phyloP scores from a whole-genome alignment of 306 rosid species.

The Calophaca sinica region DNA sequence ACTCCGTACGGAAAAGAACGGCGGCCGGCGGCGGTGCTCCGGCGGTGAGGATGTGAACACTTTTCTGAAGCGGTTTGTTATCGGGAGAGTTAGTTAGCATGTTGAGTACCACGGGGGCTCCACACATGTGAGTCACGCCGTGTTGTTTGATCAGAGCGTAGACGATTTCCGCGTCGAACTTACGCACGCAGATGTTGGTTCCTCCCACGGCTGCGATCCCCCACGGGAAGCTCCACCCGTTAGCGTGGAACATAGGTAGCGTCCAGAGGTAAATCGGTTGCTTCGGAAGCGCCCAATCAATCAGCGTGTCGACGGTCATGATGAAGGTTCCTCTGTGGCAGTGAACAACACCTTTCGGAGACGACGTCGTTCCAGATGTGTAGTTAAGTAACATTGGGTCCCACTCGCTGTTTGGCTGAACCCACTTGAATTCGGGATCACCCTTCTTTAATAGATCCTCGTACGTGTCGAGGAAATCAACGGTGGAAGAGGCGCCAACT shows the following conservation, averaged over 20 bases:
- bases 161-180: slow-evolving; percentile 51
- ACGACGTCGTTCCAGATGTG: slow-evolving; percentile 77
- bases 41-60: slow-evolving; percentile 66
- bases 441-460: slow-evolving; percentile 56
- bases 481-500: not conserved
- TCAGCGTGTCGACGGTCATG: slow-evolving; percentile 44
- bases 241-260: slow-evolving; percentile 73
- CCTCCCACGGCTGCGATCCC: slow-evolving; percentile 78
- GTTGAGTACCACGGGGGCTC: slow-evolving; percentile 76
- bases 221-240: slow-evolving; percentile 78
- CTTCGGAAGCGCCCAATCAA: slow-evolving; percentile 64
- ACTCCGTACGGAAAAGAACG: slow-evolving; percentile 59
- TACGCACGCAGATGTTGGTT: slow-evolving; percentile 66
- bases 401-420: slow-evolving; percentile 59
- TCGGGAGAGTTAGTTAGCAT: slow-evolving; percentile 59
- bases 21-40: slow-evolving; percentile 75
- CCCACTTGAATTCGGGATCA: slow-evolving; percentile 54
- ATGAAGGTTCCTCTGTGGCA: slow-evolving; percentile 59
- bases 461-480: slow-evolving; percentile 39
- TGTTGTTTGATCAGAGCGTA: slow-evolving; percentile 52
- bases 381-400: slow-evolving; percentile 67
- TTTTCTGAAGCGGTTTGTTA: slow-evolving; percentile 39
- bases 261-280: slow-evolving; percentile 68
- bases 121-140: slow-evolving; percentile 76
- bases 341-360: slow-evolving; percentile 79